Percentiles rank a stretch among this genome's conserved stretches.
Evolutionary conservation across 805 yeast species (phyloP).

Genomic region (Zygosaccharomyces pseudorouxii): DNA sequence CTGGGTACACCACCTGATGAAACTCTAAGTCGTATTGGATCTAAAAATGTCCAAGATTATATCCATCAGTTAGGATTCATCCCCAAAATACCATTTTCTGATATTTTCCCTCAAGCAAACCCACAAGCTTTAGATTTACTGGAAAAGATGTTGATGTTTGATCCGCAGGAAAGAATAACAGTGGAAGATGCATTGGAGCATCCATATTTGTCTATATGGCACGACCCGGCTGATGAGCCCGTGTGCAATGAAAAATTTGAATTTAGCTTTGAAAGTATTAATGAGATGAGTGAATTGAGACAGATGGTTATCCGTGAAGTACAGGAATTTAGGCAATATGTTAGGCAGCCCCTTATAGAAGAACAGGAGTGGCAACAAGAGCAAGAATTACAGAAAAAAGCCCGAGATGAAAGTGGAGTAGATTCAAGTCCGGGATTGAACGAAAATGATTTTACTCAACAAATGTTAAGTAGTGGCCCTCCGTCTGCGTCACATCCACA

Average conservation of each 20-base stretch:
- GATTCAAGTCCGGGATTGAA: slow-evolving; percentile 6
- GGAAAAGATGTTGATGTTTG: slow-evolving; percentile 75
- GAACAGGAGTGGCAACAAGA: slow-evolving; percentile 38
- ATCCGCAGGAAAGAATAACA: slow-evolving; percentile 77
- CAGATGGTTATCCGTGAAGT: slow-evolving; percentile 80
- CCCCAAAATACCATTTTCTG: slow-evolving; percentile 69
- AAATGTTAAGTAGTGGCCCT: slow-evolving; percentile 24
- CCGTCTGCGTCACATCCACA: slow-evolving; percentile 16
- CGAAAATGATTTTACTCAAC: slow-evolving; percentile 19
- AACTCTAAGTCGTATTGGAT: slow-evolving; percentile 66
- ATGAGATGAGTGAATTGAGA: slow-evolving; percentile 71
- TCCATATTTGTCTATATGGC: slow-evolving; percentile 87
- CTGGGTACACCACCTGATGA: slow-evolving; percentile 89
- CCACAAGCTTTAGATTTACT: slow-evolving; percentile 81
- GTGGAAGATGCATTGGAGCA: slow-evolving; percentile 87
- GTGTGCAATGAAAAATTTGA: slow-evolving; percentile 77
- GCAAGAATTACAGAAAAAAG: slow-evolving; percentile 29
- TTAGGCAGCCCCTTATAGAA: slow-evolving; percentile 66
- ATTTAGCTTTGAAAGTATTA: slow-evolving; percentile 79
- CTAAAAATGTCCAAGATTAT: slow-evolving; percentile 86
- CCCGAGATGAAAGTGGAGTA: slow-evolving; percentile 26
- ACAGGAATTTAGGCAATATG: slow-evolving; percentile 68
- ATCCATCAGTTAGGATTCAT: slow-evolving; percentile 80
- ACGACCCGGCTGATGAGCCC: slow-evolving; percentile 89
- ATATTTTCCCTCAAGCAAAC: slow-evolving; percentile 77